phyloP scores from a whole-genome alignment of 169 alveolate species.

The Theileria parva region DNA sequence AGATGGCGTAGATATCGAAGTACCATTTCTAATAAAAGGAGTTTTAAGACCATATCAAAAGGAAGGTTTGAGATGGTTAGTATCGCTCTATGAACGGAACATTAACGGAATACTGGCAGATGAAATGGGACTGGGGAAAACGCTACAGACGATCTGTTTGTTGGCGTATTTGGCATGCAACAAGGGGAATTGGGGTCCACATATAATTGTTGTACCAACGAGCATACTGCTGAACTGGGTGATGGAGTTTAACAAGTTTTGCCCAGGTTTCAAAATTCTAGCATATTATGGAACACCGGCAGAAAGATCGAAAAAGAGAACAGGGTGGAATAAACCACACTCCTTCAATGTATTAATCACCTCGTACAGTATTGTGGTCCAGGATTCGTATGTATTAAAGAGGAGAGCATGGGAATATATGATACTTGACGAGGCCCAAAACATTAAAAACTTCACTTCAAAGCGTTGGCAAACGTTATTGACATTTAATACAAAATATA shows the following conservation, averaged over 20 bases:
- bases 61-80: conserved; percentile 96
- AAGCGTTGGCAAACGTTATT: conserved; percentile 96
- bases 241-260: conserved; percentile 96
- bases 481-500: conserved; percentile 93
- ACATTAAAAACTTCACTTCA: conserved; percentile 96
- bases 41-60: conserved; percentile 92
- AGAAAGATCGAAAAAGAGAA: conserved; percentile 79
- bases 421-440: conserved; percentile 98
- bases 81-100: conserved; percentile 91
- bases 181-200: conserved; percentile 98
- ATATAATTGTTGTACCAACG: conserved; percentile 98
- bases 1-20: conserved; percentile 71
- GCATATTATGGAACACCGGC: conserved; percentile 92
- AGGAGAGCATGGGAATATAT: conserved; percentile 96
- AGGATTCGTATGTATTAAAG: conserved; percentile 92
- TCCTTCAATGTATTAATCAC: conserved; percentile 97
- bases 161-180: conserved; percentile 96
- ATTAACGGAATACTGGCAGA: conserved; percentile 99
- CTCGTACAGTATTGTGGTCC: conserved; percentile 92
- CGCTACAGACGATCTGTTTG: conserved; percentile 96
- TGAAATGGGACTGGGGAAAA: conserved; percentile 99
- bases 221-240: conserved; percentile 98
- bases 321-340: conserved; percentile 93
- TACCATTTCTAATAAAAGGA: conserved; percentile 89
- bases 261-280: conserved; percentile 94